Evolutionary conservation across 805 yeast genomes (phyloP), one percentile per base, ranked within the genome.

Genomic region (Cyberlindnera mississippiensis): DNA sequence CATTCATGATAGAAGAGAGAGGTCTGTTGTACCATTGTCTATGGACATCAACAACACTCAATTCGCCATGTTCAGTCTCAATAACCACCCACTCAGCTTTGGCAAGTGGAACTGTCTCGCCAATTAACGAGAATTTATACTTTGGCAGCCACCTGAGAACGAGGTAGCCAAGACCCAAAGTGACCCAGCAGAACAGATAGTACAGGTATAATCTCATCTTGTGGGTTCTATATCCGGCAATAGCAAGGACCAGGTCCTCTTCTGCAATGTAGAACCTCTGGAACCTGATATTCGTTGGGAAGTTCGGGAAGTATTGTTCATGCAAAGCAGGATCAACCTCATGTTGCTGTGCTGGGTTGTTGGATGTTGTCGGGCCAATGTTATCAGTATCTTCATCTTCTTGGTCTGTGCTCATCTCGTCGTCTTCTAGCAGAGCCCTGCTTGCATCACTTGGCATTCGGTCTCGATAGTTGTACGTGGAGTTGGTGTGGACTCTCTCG

Each of bases 231-330:
- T 86, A 93, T 4, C 98, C 98, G 0, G 97, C 99, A 48, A 93
- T 85, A 47, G 96, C 96, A 45, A 93, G 76, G 11, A 91, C 91
- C 56, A 93, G 68, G 67, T 93, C 99, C 60, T 93, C 99, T 61
- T 93, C 98, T 0, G 96, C 90, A 47, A 93, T 76, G 61, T 91
- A 93, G 61, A 85, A 88, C 43, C 96, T 72, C 63, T 93, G 99
- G 50, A 71, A 73, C 41, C 67, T 67, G 37, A 72, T 62, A 11
- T 50, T 62, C 0, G 85, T 72, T n/a, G 65, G 55, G 17, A 68
- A 65, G 8, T 60, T 44, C 4, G 72, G 67, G 51, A 65, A 76
- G 43, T 68, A 66, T 41, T 65, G 66, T 34, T 74, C 76, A 47
- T 73, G 78, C 31, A 60, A 53, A 3, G 56, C 56, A 1, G 70